Evolutionary conservation across 768 basidiomycete species (phyloP).

Genomic region (Hebeloma cylindrosporum): DNA sequence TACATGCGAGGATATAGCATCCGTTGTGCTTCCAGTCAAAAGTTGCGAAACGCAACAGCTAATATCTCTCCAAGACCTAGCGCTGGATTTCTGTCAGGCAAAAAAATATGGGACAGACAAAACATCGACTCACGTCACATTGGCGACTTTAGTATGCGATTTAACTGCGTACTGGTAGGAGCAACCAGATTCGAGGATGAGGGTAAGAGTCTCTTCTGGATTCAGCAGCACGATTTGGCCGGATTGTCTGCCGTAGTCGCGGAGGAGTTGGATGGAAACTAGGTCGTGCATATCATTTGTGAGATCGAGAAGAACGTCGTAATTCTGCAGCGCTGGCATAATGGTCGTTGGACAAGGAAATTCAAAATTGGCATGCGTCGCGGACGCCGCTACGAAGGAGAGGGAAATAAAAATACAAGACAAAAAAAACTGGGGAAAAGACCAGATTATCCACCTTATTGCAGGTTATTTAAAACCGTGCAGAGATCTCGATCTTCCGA

Average conservation of each 20-base stretch:
- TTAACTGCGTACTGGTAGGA: constrained; percentile 72
- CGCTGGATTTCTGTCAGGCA: constrained; percentile 36
- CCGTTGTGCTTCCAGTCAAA: constrained; percentile 41
- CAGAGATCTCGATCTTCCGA: constrained; percentile 5
- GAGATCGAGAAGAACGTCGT: constrained; percentile 68
- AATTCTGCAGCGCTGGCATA: constrained; percentile 64
- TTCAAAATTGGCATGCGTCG: constrained; percentile 24
- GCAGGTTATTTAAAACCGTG: constrained; percentile 9
- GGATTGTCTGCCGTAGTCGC: constrained; percentile 59
- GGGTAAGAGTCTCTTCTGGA: constrained; percentile 62
- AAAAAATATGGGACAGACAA: neutral
- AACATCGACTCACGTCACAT: constrained; percentile 57
- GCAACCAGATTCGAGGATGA: constrained; percentile 68
- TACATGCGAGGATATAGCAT: constrained; percentile 31
- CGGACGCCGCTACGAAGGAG: constrained; percentile 32
- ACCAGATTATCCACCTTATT: constrained; percentile 1
- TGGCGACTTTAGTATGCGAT: constrained; percentile 60
- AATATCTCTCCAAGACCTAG: constrained; percentile 65
- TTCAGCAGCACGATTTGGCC: constrained; percentile 56
- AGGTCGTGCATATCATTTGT: constrained; percentile 67
- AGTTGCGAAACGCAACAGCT: constrained; percentile 61
- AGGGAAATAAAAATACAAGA: constrained; percentile 16
- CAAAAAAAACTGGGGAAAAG: constrained; percentile 6
- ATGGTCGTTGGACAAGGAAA: constrained; percentile 6
- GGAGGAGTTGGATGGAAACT: constrained; percentile 62